phyloP scores from a whole-genome alignment of 306 rosid genomes.

The Inga leiocalycina region DNA sequence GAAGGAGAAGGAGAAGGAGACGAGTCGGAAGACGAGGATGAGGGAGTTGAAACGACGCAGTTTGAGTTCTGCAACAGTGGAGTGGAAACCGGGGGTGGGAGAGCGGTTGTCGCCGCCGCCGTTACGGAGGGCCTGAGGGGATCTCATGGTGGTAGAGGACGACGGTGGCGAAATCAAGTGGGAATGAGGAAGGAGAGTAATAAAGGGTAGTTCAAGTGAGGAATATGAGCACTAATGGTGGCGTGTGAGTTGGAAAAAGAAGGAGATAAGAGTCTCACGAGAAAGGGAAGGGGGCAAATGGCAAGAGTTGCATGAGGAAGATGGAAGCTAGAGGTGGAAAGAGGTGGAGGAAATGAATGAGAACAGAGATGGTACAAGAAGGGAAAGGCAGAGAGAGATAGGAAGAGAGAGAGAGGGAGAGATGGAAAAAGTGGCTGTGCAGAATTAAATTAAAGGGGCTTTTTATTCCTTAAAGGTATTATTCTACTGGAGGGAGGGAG shows the following conservation, averaged over 20 bases:
- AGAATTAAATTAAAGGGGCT: not conserved
- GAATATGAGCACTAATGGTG: not conserved
- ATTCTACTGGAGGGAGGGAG: not conserved
- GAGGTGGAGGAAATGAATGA: conserved; percentile 3
- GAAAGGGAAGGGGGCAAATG: conserved; percentile 12
- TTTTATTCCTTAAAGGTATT: not conserved
- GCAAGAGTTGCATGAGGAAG: conserved; percentile 42
- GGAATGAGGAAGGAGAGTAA: not conserved
- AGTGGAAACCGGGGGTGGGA: conserved; percentile 72
- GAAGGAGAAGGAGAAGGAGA: conserved; percentile 79
- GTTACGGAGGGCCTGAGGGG: conserved; percentile 67
- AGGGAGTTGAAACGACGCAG: conserved; percentile 86
- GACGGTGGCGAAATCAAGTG: conserved; percentile 12
- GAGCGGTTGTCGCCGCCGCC: conserved; percentile 59
- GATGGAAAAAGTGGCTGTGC: not conserved
- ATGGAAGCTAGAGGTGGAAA: not conserved
- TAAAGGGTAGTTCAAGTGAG: not conserved
- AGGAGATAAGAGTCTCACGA: conserved; percentile 42
- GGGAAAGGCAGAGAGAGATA: conserved; percentile 1
- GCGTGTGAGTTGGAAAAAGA: not conserved
- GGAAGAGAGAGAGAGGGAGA: conserved; percentile 4
- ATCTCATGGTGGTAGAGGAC: conserved; percentile 52
- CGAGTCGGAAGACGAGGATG: conserved; percentile 73
- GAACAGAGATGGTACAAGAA: conserved; percentile 26
- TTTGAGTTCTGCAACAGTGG: conserved; percentile 86